A percentile compares a stretch with the other conserved stretches of the same genome.
phyloP scores from a whole-genome alignment of 345 rosid genomes.

The Carallia brachiata region DNA sequence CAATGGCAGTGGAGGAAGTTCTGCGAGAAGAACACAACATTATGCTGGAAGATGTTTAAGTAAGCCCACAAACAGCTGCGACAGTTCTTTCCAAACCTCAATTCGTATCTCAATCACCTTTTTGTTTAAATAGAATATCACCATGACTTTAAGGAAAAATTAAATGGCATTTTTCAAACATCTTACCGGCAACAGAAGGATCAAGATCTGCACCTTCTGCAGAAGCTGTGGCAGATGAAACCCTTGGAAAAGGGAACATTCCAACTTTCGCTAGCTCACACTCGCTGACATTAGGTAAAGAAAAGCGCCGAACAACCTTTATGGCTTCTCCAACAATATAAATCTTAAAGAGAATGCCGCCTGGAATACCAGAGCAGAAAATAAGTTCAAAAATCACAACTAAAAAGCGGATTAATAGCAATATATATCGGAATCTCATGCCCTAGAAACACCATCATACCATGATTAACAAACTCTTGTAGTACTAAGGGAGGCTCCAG shows the following conservation, averaged over 20 bases:
- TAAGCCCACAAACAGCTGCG: background rate
- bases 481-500: constrained; percentile 84
- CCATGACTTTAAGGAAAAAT: background rate
- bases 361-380: constrained; percentile 31
- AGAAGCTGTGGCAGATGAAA: constrained; percentile 84
- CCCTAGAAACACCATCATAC: constrained; percentile 34
- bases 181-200: constrained; percentile 68
- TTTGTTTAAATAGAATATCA: too few relatives aligned
- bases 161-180: background rate
- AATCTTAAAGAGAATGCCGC: constrained; percentile 84
- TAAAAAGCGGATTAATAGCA: background rate
- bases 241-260: constrained; percentile 67
- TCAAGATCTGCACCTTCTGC: constrained; percentile 84
- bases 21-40: constrained; percentile 41
- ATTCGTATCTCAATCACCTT: too few relatives aligned
- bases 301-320: constrained; percentile 75
- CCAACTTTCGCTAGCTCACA: constrained; percentile 37
- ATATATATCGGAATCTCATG: background rate
- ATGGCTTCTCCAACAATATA: constrained; percentile 79
- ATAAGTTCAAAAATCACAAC: constrained; percentile 2
- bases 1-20: constrained; percentile 78
- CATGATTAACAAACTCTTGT: constrained; percentile 95
- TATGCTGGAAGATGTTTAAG: background rate
- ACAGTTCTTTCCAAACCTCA: background rate
- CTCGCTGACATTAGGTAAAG: constrained; percentile 69